Evolutionary conservation across 169 alveolate genomes (phyloP).

Genomic region (Plasmodium reichenowi): DNA sequence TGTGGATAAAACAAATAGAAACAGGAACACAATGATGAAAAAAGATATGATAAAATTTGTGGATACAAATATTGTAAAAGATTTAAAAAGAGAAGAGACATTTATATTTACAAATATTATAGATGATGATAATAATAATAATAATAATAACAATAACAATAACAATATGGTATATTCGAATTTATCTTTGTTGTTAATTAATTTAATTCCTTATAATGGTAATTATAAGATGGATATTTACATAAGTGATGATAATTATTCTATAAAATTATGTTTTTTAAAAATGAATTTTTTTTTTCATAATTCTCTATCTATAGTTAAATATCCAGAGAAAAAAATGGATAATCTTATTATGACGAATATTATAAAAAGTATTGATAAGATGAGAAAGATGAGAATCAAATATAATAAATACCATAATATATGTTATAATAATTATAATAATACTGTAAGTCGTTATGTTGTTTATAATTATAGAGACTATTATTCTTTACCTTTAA

Average conservation of each 20-base stretch:
- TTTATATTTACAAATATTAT: slow-evolving; percentile 38
- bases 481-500: slow-evolving; percentile 46
- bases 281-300: slow-evolving; percentile 31
- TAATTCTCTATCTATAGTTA: slow-evolving; percentile 30
- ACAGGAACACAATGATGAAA: not conserved
- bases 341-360: slow-evolving; percentile 3
- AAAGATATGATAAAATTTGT: not conserved
- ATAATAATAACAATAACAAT: too few relatives aligned
- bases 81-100: slow-evolving; percentile 44
- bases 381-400: not conserved
- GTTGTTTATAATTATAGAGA: slow-evolving; percentile 27
- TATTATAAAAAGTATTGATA: slow-evolving; percentile 15
- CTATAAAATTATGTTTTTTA: slow-evolving; percentile 8
- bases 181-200: slow-evolving; percentile 39
- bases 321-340: slow-evolving; percentile 16
- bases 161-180: slow-evolving; percentile 22
- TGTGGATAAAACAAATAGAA: not conserved
- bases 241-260: slow-evolving; percentile 43
- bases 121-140: not conserved
- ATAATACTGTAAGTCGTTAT: not conserved
- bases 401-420: slow-evolving; percentile 5
- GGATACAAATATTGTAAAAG: slow-evolving; percentile 4
- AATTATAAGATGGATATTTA: slow-evolving; percentile 33
- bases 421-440: not conserved
- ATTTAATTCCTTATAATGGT: slow-evolving; percentile 35